Conservation (phyloP, 257 asterid species). For the Knoxia roxburghii region DNA sequence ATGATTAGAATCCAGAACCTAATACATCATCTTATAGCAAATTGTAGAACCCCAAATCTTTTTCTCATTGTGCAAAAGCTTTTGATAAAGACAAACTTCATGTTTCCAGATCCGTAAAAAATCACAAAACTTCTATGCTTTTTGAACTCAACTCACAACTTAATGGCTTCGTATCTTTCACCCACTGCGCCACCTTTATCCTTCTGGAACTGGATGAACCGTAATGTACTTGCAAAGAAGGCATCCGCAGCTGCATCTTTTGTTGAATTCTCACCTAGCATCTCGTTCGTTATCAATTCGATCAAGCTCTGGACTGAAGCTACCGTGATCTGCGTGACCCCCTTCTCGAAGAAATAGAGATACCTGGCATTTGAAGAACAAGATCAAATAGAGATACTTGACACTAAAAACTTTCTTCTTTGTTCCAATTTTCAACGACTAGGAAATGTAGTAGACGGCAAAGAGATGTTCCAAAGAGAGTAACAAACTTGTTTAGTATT, state of each 20-base stretch:
- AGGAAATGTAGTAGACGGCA: neutral
- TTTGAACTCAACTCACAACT: constrained; percentile 26
- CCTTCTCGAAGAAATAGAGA: constrained; percentile 97
- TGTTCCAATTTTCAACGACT: neutral
- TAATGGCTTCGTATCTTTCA: constrained; percentile 70
- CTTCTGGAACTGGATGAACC: constrained; percentile 89
- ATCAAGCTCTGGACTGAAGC: constrained; percentile 81
- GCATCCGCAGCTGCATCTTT: constrained; percentile 75
- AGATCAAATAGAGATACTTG: neutral
- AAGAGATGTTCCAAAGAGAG: neutral
- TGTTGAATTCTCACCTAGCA: constrained; percentile 53
- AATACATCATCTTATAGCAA: neutral
- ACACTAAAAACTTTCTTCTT: neutral
- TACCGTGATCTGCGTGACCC: constrained; percentile 65
- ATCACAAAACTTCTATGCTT: constrained; percentile 2
- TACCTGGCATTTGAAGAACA: constrained; percentile 43
- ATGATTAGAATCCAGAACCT: neutral
- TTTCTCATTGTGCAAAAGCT: constrained; percentile 4
- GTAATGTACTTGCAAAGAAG: constrained; percentile 79
- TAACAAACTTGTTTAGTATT: constrained; percentile 78
- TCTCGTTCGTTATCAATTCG: constrained; percentile 73
- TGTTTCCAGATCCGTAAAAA: neutral
- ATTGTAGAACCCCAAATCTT: constrained; percentile 4
- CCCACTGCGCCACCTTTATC: constrained; percentile 95
- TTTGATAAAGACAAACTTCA: neutral